Conservation (phyloP, 1,284 basidiomycete genomes). For the Naganishia sp. region DNA sequence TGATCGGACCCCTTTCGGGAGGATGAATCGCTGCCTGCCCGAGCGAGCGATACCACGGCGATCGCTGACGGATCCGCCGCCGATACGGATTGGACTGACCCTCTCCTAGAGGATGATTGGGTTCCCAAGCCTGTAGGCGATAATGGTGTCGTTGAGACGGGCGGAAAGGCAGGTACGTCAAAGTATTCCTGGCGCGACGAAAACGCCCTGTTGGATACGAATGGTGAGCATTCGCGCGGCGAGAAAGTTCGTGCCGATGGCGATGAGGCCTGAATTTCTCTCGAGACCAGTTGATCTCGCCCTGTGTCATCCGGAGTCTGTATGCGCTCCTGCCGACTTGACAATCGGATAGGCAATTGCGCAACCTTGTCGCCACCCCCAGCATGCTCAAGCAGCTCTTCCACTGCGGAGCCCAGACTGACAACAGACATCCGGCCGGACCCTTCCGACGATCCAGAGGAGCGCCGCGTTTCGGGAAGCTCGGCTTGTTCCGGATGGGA, state of each 20-base stretch:
- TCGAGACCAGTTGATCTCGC: no score
- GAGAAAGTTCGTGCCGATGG: no score
- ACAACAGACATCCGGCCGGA: neutral
- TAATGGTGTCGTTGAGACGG: neutral
- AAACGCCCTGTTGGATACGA: slow-evolving; percentile 1
- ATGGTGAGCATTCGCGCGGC: slow-evolving; percentile 1
- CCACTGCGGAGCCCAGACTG: slow-evolving; percentile 14
- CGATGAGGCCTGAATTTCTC: no score
- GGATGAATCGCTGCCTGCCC: neutral
- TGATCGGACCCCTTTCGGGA: neutral
- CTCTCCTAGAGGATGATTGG: no score
- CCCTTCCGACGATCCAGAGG: slow-evolving; percentile 4
- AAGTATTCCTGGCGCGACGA: slow-evolving; percentile 3
- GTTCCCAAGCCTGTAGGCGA: neutral
- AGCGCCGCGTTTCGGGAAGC: slow-evolving; percentile 4
- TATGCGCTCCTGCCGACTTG: no score
- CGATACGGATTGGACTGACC: no score
- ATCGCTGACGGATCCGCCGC: no score
- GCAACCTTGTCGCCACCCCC: neutral
- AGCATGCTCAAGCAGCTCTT: neutral
- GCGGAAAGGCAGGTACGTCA: slow-evolving; percentile 13
- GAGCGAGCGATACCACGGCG: no score
- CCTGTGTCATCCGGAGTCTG: no score
- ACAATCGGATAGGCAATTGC: slow-evolving; percentile 14
- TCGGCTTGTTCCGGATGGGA: neutral